phyloP scores from a whole-genome alignment of 2,329 filamentous ascomycete genomes.

The Cryphonectria carpinicola region DNA sequence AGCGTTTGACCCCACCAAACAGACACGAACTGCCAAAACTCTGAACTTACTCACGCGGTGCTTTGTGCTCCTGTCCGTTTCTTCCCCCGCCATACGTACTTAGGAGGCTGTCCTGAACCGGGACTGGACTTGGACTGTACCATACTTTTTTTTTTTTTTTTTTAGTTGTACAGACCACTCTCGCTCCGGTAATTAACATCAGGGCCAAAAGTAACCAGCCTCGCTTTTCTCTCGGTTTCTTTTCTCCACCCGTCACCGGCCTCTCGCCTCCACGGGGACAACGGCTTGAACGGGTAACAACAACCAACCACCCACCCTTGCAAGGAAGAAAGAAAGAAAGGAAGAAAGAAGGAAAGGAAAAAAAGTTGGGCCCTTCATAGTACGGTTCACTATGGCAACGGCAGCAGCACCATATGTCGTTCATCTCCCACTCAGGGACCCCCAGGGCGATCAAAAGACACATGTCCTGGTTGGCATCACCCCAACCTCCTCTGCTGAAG shows the following conservation, averaged over 20 bases:
- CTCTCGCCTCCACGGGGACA: not conserved
- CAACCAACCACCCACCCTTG: not conserved
- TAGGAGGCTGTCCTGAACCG: no score
- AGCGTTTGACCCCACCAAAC: not conserved
- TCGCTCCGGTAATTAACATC: no score
- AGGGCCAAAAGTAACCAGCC: no score
- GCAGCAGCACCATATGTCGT: slow-evolving; percentile 4
- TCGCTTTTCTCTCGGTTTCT: no score
- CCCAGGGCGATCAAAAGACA: not conserved
- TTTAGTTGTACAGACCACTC: no score
- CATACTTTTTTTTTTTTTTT: no score
- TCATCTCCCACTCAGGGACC: slow-evolving; percentile 3
- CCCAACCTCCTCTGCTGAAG: slow-evolving; percentile 11
- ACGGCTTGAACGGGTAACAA: not conserved
- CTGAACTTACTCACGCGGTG: not conserved
- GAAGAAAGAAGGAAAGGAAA: not conserved
- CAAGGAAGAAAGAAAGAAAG: not conserved
- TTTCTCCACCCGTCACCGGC: not conserved
- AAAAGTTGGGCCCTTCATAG: not conserved
- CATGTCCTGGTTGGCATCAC: slow-evolving; percentile 25
- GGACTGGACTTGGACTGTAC: no score
- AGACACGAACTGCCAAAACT: not conserved
- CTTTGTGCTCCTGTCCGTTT: not conserved
- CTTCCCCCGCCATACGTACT: no score
- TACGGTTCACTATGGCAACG: not conserved